Base-by-base conservation (phyloP, 331 rosid species). In the Acacia concinna region DNA sequence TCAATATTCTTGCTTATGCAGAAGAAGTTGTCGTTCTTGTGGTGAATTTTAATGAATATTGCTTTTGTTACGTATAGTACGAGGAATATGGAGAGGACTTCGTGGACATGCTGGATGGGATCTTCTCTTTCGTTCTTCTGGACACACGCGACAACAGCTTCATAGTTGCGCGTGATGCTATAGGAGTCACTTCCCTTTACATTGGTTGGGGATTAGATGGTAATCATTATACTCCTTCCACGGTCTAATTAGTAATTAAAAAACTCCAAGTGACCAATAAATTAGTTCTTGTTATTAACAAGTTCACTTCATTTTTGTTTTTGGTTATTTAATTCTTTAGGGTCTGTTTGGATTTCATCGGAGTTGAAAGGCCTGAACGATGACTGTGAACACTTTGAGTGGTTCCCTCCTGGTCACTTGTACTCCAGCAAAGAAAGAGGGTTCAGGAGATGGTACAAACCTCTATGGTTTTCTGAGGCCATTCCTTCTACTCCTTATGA, bases 131-230 rank as follows among this genome's bases (percentile, higher is more conserved):
- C 51, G 99, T 96, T 56, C 77, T 96, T 27, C 78, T 93, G 79
- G 97, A 96, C 71, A 96, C 97, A 5, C 94, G 97, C 3, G 99
- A 93, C 93, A 96, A 91, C 85, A 96, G 94, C 82, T 96, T 91
- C 82, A 35, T 93, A 32, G 98, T 84, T 77, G 98, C 99, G 41
- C 84, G 97, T 12, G 99, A 96, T 88, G 98, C 99, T 5, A 90
- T 93, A 23, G 98, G 99, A 12, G 93, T 96, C 78, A 96, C 98
- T 78, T 88, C 98, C 83, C 94, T 96, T 72, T 96, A 96, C 79
- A 91, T 96, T 82, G 99, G 99, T 17, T 96, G 97, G 96, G 95
- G 98, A 27, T 88, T 90, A 54, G 97, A 96, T 79, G 99, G 98
- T 93, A 90, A 67, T 35, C 34, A 15, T 28, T 14, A 32, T 6